Evolutionary conservation across 805 yeast genomes (phyloP).

Genomic region (Candida pseudoglaebosa): DNA sequence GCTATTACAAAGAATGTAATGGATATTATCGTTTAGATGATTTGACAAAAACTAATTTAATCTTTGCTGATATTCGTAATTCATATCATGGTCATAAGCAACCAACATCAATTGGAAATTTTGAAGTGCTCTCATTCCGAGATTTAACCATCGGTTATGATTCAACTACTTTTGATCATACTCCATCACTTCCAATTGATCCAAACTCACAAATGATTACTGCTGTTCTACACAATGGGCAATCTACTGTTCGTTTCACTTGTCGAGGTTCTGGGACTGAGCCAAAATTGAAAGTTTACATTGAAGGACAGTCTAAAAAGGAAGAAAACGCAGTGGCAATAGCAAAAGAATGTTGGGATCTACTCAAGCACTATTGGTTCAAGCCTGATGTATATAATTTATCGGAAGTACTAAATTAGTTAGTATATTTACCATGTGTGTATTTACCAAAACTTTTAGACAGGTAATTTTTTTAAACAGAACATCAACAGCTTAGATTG

Average conservation of each 20-base stretch:
- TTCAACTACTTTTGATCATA: slow-evolving; percentile 53
- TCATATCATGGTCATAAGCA: slow-evolving; percentile 20
- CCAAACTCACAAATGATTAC: slow-evolving; percentile 85
- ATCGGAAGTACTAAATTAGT: slow-evolving; percentile 34
- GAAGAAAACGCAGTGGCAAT: slow-evolving; percentile 45
- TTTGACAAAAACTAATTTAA: slow-evolving; percentile 44
- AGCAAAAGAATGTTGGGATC: slow-evolving; percentile 67
- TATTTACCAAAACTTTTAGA: slow-evolving; percentile 2
- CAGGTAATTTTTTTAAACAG: not conserved
- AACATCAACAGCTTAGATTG: not conserved
- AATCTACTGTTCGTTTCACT: slow-evolving; percentile 58
- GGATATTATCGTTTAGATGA: slow-evolving; percentile 75
- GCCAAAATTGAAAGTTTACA: slow-evolving; percentile 87
- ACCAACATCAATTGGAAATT: slow-evolving; percentile 56
- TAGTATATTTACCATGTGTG: slow-evolving; percentile 5
- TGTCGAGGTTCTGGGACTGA: slow-evolving; percentile 96
- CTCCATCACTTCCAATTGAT: slow-evolving; percentile 69
- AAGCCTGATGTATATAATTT: slow-evolving; percentile 46
- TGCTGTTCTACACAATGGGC: slow-evolving; percentile 33
- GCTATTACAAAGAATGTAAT: slow-evolving; percentile 79
- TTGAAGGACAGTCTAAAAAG: slow-evolving; percentile 62
- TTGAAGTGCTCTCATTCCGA: slow-evolving; percentile 63
- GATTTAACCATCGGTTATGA: slow-evolving; percentile 84
- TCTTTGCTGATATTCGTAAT: slow-evolving; percentile 52
- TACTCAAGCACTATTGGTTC: slow-evolving; percentile 62